Evolutionary conservation across 2,329 filamentous ascomycete genomes (phyloP).

Genomic region (Xylariaceae sp.): DNA sequence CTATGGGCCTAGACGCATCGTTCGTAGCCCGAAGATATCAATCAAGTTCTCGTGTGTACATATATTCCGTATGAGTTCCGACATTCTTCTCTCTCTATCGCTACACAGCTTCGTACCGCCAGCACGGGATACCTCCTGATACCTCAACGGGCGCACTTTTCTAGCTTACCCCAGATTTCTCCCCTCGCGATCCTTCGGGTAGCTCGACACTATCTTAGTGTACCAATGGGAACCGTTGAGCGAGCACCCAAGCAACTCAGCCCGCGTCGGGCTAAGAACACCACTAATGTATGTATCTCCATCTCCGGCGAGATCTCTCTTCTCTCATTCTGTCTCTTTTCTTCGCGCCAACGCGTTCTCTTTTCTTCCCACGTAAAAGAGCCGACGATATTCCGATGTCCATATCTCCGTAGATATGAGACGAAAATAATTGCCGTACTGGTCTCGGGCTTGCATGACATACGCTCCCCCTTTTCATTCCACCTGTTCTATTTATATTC

Average conservation of each 20-base stretch:
- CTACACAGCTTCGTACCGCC: too few species aligned
- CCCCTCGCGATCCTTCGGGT: constrained; percentile 19
- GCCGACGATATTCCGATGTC: neutral
- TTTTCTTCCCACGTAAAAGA: neutral
- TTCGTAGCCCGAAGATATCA: too few species aligned
- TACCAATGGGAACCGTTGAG: neutral
- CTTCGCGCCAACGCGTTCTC: neutral
- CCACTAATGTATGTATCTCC: neutral
- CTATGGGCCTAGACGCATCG: too few species aligned
- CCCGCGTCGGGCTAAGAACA: neutral
- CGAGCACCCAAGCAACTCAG: neutral
- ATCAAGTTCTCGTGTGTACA: too few species aligned
- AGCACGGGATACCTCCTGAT: neutral
- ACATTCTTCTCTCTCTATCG: too few species aligned
- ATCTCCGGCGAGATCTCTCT: neutral
- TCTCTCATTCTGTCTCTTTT: neutral
- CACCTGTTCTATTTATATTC: neutral
- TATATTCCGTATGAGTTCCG: too few species aligned
- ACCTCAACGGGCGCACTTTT: neutral
- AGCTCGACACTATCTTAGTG: neutral
- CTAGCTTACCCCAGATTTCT: constrained; percentile 29
- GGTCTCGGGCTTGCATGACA: neutral
- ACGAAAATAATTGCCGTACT: neutral
- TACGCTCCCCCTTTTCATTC: neutral
- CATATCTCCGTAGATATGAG: neutral